Conservation (phyloP, 2,329 filamentous ascomycete species). For the Salinomyces thailandicus region DNA sequence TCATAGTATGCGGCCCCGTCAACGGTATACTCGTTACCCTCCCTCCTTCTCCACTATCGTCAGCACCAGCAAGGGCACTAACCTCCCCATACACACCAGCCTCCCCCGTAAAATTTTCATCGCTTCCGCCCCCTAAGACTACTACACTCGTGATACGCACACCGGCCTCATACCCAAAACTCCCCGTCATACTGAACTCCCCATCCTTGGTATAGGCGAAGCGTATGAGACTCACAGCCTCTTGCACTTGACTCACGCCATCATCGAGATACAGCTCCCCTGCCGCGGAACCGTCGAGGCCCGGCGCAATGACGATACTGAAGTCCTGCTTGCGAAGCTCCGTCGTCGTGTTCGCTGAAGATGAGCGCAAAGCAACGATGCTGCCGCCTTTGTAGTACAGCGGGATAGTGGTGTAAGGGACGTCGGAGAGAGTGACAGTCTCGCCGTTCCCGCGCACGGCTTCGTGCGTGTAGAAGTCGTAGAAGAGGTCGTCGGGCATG, state of each 20-base stretch:
- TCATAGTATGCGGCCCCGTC: no score
- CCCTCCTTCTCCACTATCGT: no score
- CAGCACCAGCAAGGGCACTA: no score
- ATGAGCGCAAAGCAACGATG: constrained; percentile 51
- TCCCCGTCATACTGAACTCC: constrained; percentile 41
- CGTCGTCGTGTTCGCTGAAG: constrained; percentile 50
- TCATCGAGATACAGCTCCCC: constrained; percentile 71
- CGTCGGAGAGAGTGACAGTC: constrained; percentile 33
- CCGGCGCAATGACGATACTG: constrained; percentile 59
- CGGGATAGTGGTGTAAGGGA: constrained; percentile 48
- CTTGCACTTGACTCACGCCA: constrained; percentile 55
- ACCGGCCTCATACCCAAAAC: constrained; percentile 42
- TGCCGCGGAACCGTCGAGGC: constrained; percentile 48
- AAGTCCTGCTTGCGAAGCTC: constrained; percentile 57
- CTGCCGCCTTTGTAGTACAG: constrained; percentile 56
- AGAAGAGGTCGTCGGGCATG: constrained; percentile 49
- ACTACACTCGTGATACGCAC: constrained; percentile 7
- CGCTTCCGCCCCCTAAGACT: no score
- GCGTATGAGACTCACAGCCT: constrained; percentile 44
- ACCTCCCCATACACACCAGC: no score
- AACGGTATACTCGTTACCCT: no score
- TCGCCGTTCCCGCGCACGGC: constrained; percentile 37
- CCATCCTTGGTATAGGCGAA: constrained; percentile 48
- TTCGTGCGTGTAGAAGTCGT: constrained; percentile 48
- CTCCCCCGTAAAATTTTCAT: no score